These are phyloP conservation scores for Ambrosia trifida DNA, from an alignment of 129 eudicot species.

Conservation along the genomic window DNA sequence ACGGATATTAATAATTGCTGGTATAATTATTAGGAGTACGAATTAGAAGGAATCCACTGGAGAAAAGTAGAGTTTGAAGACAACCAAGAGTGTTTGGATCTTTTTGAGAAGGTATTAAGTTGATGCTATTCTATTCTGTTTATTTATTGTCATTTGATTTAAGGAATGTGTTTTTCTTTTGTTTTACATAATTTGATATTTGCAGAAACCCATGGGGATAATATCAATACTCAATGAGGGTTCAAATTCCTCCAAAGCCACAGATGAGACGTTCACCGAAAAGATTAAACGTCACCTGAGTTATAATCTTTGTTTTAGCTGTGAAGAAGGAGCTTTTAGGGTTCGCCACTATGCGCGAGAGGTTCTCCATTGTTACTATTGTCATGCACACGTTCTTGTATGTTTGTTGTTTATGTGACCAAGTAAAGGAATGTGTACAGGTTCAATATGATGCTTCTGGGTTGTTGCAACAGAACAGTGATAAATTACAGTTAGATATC, in stretches of 20 bases:
- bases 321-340: conserved; percentile 59
- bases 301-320: conserved; percentile 61
- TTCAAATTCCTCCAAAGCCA: conserved; percentile 66
- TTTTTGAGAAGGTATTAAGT: conserved; percentile 75
- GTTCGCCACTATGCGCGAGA: conserved; percentile 74
- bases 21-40: conserved; percentile 63
- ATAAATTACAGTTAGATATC: conserved; percentile 58
- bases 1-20: background rate
- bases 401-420: background rate
- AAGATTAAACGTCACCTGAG: conserved; percentile 67
- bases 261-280: conserved; percentile 60
- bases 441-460: conserved; percentile 64
- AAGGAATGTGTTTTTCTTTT: background rate
- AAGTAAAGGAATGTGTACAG: conserved; percentile 35
- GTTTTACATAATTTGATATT: background rate
- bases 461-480: conserved; percentile 81
- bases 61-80: conserved; percentile 79
- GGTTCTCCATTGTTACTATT: conserved; percentile 37
- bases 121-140: conserved; percentile 13
- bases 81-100: conserved; percentile 90
- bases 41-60: conserved; percentile 88
- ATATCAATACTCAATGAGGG: conserved; percentile 69
- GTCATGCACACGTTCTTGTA: conserved; percentile 1
- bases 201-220: conserved; percentile 82
- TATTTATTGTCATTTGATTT: background rate